Evolutionary conservation across 2,329 filamentous ascomycete genomes (phyloP).

Genomic region (Pyrenochaeta sp.): DNA sequence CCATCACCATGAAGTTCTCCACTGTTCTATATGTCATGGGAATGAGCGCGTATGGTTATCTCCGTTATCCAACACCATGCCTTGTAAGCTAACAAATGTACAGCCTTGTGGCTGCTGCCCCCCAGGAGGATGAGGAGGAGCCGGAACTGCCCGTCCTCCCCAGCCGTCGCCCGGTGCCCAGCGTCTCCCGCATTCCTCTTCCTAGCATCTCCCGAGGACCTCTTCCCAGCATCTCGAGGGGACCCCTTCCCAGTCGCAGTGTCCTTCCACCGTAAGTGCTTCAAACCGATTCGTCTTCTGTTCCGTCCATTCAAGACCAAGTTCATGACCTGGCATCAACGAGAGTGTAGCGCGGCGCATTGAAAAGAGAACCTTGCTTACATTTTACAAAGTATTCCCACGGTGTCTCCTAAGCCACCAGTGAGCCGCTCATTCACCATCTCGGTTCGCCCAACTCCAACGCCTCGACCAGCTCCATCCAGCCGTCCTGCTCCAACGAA

Average conservation of each 20-base stretch:
- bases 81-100: slow-evolving; percentile 6
- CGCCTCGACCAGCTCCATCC: slow-evolving; percentile 4
- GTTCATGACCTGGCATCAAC: too few relatives aligned
- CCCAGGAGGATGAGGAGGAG: slow-evolving; percentile 22
- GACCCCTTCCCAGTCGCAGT: background rate
- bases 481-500: background rate
- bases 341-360: too few relatives aligned
- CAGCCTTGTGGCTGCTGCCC: slow-evolving; percentile 28
- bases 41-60: slow-evolving; percentile 23
- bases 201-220: slow-evolving; percentile 13
- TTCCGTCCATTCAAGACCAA: too few relatives aligned
- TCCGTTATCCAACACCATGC: background rate
- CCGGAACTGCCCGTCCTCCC: slow-evolving; percentile 17
- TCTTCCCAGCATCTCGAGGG: slow-evolving; percentile 6
- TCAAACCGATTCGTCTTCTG: too few relatives aligned
- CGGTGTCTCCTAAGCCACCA: background rate
- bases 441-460: slow-evolving; percentile 16
- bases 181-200: slow-evolving; percentile 4
- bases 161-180: slow-evolving; percentile 13
- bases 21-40: slow-evolving; percentile 26
- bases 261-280: slow-evolving; percentile 4
- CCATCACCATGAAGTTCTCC: slow-evolving; percentile 35
- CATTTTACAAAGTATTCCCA: background rate
- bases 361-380: background rate
- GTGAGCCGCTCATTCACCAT: slow-evolving; percentile 14